These are phyloP conservation scores for Colletotrichum tropicale DNA, from an alignment of 2,329 filamentous ascomycete species.

Conservation along the genomic window DNA sequence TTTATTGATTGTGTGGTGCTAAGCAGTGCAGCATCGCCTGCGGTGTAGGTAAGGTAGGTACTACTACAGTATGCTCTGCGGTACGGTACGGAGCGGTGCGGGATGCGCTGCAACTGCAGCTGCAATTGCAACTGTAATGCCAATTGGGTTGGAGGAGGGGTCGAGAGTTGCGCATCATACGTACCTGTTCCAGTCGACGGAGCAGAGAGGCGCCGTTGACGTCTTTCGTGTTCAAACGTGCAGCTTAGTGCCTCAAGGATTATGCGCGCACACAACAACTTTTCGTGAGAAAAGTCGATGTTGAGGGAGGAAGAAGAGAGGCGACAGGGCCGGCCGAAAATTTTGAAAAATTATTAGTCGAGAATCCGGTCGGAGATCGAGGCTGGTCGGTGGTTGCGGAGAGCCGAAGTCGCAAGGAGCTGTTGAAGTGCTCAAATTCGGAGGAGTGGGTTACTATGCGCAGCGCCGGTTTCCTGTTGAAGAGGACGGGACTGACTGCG, in stretches of 20 bases:
- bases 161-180: background rate
- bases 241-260: background rate
- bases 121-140: background rate
- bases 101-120: background rate
- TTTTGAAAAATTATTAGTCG: background rate
- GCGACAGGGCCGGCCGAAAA: background rate
- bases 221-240: background rate
- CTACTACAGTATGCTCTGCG: background rate
- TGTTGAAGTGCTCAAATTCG: conserved; percentile 18
- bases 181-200: background rate
- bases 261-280: background rate
- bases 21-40: background rate
- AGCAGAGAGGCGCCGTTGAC: conserved; percentile 9
- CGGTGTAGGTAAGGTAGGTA: background rate
- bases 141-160: conserved; percentile 9
- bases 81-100: background rate
- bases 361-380: conserved; percentile 14
- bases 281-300: background rate
- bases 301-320: background rate
- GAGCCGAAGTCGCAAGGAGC: conserved; percentile 19
- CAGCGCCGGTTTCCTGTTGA: conserved; percentile 13
- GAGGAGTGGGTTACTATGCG: background rate
- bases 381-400: conserved; percentile 11
- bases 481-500: background rate
- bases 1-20: background rate